Base-by-base conservation (phyloP, 2,329 filamentous ascomycete genomes). In the Aspergillus awamori region DNA sequence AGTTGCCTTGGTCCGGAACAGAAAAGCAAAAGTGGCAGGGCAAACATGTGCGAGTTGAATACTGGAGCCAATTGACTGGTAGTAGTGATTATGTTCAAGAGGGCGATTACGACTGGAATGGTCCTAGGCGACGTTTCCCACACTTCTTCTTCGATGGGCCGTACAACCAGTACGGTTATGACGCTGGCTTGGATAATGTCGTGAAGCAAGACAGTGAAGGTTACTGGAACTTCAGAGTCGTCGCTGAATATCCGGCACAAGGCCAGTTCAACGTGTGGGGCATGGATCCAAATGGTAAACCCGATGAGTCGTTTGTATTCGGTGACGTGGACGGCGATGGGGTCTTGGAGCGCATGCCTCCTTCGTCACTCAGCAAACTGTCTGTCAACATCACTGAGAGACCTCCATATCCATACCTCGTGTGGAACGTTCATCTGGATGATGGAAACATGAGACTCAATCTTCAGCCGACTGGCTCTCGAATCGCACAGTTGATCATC, bases 201-300 rank as follows among this genome's bases (percentile, higher is more conserved):
- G 83, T 89, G 76, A 69, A 77, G 20, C 79, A 84, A 48, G 76
- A 80, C 30, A 74, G 74, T 20, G 79, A 86, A 55, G 79, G 80
- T 15, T 74, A 76, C 3, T 89, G 87, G 87, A 76, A 79, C 20
- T 85, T 84, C 66, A 80, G 86, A 63, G 86, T 88, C 61, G 83
- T 88, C 81, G 79, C 82, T 3, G 87, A 89, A 69, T 89, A 86
- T 83, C 87, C 87, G 5, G 82, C 83, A 2, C 76, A 82, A 52
- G 82, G 86, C 59, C 86, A 89, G 67, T 75, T 89, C 61, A 89
- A 89, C 65, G 80, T 87, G 5, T 89, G 87, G 87, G 87, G 87
- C 55, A 86, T 89, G 70, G 87, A 89, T 67, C 82, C 83, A 0
- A 82, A 88, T 71, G 86, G 86, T 20, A 76, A 84, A 65, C 86